Conservation (phyloP, 1,139 yeast species). For the Suhomyces chickasaworum region DNA sequence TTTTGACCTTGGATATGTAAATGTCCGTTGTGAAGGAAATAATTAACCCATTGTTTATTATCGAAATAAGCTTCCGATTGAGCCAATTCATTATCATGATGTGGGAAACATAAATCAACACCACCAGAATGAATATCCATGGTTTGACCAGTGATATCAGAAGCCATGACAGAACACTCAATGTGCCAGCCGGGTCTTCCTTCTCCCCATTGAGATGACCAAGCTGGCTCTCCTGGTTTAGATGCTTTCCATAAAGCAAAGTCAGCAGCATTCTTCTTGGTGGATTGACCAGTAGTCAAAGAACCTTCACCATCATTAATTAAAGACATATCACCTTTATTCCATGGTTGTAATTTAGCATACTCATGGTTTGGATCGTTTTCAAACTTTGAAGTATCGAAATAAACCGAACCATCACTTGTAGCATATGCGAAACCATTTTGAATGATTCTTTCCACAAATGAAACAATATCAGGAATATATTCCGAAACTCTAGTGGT, state of each 20-base stretch:
- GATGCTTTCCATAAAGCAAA: constrained; percentile 97
- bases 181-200: constrained; percentile 99
- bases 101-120: constrained; percentile 97
- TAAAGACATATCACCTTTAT: constrained; percentile 81
- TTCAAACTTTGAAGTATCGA: constrained; percentile 85
- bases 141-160: constrained; percentile 76
- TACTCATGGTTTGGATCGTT: constrained; percentile 70
- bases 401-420: constrained; percentile 89
- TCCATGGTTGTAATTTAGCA: constrained; percentile 98
- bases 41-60: constrained; percentile 93
- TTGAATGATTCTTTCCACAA: constrained; percentile 69
- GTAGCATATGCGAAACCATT: constrained; percentile 88
- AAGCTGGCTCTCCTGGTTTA: constrained; percentile 95
- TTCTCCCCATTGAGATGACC: constrained; percentile 95
- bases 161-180: constrained; percentile 99
- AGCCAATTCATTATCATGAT: constrained; percentile 97
- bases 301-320: constrained; percentile 97
- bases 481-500: constrained; percentile 97
- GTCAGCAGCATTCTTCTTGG: constrained; percentile 76
- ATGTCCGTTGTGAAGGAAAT: constrained; percentile 95
- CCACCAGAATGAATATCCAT: constrained; percentile 99
- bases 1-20: constrained; percentile 97
- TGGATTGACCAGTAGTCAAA: constrained; percentile 51
- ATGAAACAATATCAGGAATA: constrained; percentile 84
- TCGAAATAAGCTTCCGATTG: constrained; percentile 94